Conservation (phyloP, 1,284 basidiomycete species). For the Microstroma glucosiphilum region DNA sequence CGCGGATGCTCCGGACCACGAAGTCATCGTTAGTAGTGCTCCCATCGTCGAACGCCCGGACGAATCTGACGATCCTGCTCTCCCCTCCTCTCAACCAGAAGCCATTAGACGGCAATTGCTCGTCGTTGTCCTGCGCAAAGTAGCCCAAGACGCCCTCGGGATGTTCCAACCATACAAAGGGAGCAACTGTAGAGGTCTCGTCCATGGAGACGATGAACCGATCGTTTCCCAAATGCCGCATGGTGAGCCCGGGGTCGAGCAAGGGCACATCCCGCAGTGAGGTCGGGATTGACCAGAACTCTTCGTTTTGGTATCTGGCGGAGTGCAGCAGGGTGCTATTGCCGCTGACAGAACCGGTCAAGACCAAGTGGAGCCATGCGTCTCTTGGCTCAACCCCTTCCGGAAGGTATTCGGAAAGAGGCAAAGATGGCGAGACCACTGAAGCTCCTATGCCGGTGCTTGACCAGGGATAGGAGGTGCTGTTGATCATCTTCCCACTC, state of each 20-base stretch:
- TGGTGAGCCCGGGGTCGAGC: not conserved
- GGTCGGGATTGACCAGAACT: not conserved
- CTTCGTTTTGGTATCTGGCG: not conserved
- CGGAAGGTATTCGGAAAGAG: not conserved
- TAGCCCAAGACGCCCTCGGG: conserved; percentile 58
- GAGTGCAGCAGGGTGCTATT: too few species aligned
- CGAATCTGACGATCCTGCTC: not conserved
- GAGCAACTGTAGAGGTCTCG: conserved; percentile 7
- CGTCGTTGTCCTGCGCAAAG: conserved; percentile 47
- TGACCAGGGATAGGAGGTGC: not conserved
- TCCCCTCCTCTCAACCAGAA: not conserved
- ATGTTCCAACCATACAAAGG: conserved; percentile 59
- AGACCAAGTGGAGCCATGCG: not conserved
- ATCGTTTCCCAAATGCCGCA: not conserved
- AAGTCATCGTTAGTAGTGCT: too few species aligned
- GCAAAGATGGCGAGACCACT: conserved; percentile 6
- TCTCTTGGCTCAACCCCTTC: conserved; percentile 1
- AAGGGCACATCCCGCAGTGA: not conserved
- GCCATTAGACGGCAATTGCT: not conserved
- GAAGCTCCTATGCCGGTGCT: not conserved
- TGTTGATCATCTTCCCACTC: not conserved
- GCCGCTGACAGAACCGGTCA: not conserved
- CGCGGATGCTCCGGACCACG: too few species aligned
- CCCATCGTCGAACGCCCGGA: not conserved
- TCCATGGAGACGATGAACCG: not conserved